Conservation (phyloP, 805 yeast genomes). For the Sugiyamaella boreocaroliniensis region DNA sequence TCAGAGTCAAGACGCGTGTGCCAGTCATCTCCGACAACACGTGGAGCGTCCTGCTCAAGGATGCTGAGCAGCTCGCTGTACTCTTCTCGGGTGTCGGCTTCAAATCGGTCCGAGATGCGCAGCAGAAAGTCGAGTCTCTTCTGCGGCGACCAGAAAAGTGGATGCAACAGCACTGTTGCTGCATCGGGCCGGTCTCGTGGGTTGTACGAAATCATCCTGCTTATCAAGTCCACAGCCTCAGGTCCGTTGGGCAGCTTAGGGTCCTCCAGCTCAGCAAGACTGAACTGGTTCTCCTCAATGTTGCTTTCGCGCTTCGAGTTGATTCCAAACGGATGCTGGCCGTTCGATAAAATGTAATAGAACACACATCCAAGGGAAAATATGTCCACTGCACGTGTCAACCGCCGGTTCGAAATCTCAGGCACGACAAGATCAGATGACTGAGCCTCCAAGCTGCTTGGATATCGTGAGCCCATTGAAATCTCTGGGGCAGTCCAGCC, state of each 20-base stretch:
- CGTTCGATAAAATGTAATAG: conserved; percentile 74
- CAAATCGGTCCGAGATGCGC: conserved; percentile 86
- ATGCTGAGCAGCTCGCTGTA: conserved; percentile 52
- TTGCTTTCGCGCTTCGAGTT: conserved; percentile 82
- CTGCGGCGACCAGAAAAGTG: conserved; percentile 74
- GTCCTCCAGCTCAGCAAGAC: conserved; percentile 39
- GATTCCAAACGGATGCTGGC: conserved; percentile 94
- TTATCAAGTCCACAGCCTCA: conserved; percentile 70
- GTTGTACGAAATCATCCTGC: conserved; percentile 60
- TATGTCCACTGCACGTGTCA: conserved; percentile 72
- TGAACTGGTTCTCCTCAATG: conserved; percentile 50
- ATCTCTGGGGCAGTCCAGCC: conserved; percentile 98
- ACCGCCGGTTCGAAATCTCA: conserved; percentile 13
- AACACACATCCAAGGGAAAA: conserved; percentile 94
- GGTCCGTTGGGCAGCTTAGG: conserved; percentile 30
- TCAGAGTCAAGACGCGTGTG: conserved; percentile 59
- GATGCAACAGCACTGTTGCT: conserved; percentile 63
- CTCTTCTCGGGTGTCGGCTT: conserved; percentile 74
- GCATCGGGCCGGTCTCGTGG: conserved; percentile 73
- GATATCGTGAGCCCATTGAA: conserved; percentile 14
- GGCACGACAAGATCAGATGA: conserved; percentile 6
- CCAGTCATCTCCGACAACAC: conserved; percentile 64
- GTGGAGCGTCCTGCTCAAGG: conserved; percentile 46
- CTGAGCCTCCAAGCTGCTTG: background rate
- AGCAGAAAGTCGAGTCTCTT: conserved; percentile 77